phyloP scores from a whole-genome alignment of 2,329 filamentous ascomycete species.

The Venturia asperata region DNA sequence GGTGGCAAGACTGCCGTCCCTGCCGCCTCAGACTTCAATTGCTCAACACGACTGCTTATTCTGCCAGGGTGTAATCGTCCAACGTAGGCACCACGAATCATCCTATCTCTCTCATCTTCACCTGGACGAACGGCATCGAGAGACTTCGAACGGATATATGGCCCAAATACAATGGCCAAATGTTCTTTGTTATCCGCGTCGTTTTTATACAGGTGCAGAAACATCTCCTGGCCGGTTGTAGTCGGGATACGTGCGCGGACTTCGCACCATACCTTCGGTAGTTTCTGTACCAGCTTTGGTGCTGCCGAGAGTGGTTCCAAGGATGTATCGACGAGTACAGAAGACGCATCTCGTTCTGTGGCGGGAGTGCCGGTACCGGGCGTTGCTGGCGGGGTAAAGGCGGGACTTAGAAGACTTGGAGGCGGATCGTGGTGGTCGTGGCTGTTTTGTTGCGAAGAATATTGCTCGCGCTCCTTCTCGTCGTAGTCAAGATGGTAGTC shows the following conservation, averaged over 20 bases:
- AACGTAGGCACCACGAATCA: constrained; percentile 90
- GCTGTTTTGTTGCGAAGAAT: constrained; percentile 26
- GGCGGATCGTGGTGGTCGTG: constrained; percentile 25
- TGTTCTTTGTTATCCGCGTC: constrained; percentile 93
- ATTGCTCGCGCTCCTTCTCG: constrained; percentile 22
- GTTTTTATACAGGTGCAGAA: constrained; percentile 89
- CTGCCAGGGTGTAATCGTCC: constrained; percentile 81
- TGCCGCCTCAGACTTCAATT: constrained; percentile 36
- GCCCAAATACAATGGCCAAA: constrained; percentile 91
- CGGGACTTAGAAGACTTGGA: constrained; percentile 42
- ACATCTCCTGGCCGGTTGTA: constrained; percentile 89
- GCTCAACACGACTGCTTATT: constrained; percentile 62
- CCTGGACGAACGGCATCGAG: constrained; percentile 65
- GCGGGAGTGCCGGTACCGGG: constrained; percentile 26
- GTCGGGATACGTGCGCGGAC: constrained; percentile 94
- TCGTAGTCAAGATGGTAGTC: constrained; percentile 33
- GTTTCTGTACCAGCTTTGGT: constrained; percentile 54
- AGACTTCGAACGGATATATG: constrained; percentile 64
- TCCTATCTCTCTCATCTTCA: constrained; percentile 81
- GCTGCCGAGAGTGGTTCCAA: constrained; percentile 36
- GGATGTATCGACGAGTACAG: constrained; percentile 38
- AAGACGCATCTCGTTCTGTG: constrained; percentile 34
- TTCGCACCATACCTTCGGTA: constrained; percentile 86
- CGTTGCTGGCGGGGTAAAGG: constrained; percentile 35
- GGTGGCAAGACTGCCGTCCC: constrained; percentile 24